Evolutionary conservation across 441 rosid species (phyloP).

Genomic region (Flueggea neowawraea): DNA sequence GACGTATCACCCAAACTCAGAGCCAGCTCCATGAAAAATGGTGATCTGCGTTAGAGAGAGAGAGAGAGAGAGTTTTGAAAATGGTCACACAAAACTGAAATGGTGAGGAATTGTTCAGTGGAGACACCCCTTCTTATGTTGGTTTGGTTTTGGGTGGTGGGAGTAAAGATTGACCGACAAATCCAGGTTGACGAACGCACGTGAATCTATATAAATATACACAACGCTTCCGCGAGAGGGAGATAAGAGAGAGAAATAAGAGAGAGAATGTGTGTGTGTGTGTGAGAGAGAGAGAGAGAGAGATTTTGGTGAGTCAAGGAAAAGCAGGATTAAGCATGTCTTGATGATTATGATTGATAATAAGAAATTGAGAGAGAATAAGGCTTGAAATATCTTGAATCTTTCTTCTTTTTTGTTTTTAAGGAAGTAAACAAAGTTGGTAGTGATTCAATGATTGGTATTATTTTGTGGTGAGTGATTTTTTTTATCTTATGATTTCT

Average conservation of each 20-base stretch:
- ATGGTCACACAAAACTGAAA: neutral
- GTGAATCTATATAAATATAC: slow-evolving; percentile 51
- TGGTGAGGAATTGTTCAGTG: too few species aligned
- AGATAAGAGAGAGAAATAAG: slow-evolving; percentile 4
- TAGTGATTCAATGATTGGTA: too few species aligned
- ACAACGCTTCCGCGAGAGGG: slow-evolving; percentile 24
- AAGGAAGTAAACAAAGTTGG: neutral
- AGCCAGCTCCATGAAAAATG: slow-evolving; percentile 55
- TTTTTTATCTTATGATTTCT: too few species aligned
- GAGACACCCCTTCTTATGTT: neutral
- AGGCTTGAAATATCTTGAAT: too few species aligned
- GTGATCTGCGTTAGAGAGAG: neutral
- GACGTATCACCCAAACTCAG: slow-evolving; percentile 61
- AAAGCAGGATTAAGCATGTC: too few species aligned
- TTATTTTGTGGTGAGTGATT: too few species aligned
- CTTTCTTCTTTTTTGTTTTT: too few species aligned
- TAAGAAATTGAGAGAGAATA: too few species aligned
- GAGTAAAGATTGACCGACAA: slow-evolving; percentile 62
- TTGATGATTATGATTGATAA: too few species aligned
- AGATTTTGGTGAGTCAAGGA: neutral
- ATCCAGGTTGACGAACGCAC: slow-evolving; percentile 52
- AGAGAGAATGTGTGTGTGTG: too few species aligned
- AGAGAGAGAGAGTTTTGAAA: neutral
- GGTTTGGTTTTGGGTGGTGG: slow-evolving; percentile 9
- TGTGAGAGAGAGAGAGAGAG: slow-evolving; percentile 10